phyloP scores from a whole-genome alignment of 176 grass and related monocot genomes.

The Oryza meyeriana region DNA sequence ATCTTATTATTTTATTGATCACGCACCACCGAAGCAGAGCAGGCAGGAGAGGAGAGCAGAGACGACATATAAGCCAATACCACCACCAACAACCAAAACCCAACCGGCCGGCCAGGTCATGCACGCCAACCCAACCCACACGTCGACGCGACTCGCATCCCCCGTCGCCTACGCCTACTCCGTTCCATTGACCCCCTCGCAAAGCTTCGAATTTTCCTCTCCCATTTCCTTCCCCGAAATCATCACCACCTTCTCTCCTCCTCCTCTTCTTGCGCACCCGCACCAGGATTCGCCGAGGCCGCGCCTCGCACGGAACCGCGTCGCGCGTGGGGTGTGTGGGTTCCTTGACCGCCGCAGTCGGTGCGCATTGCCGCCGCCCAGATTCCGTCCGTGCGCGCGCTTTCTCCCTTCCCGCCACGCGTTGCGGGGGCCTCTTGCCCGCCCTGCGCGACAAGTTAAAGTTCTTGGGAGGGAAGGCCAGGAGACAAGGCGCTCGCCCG shows the following conservation, averaged over 20 bases:
- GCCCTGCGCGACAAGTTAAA: background rate
- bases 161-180: background rate
- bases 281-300: background rate
- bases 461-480: background rate
- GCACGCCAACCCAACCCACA: background rate
- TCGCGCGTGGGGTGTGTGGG: too few relatives aligned
- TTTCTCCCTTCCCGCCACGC: background rate
- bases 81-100: background rate
- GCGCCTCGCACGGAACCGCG: too few relatives aligned
- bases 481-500: too few relatives aligned
- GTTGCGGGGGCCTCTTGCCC: too few relatives aligned
- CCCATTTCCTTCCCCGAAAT: background rate
- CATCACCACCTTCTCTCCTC: background rate
- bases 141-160: background rate
- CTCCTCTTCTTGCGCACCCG: background rate
- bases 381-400: background rate
- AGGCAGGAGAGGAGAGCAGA: too few relatives aligned
- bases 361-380: constrained; percentile 11
- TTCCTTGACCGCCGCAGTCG: too few relatives aligned
- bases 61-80: too few relatives aligned
- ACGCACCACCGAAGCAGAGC: too few relatives aligned
- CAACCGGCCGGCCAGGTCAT: background rate
- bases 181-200: background rate
- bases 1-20: too few relatives aligned
- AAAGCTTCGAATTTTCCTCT: constrained; percentile 46